Percentiles rank a stretch among this genome's conserved stretches.
These are phyloP conservation scores for Alternaria infectoria DNA, from an alignment of 2,329 filamentous ascomycete species.

Conservation along the genomic window DNA sequence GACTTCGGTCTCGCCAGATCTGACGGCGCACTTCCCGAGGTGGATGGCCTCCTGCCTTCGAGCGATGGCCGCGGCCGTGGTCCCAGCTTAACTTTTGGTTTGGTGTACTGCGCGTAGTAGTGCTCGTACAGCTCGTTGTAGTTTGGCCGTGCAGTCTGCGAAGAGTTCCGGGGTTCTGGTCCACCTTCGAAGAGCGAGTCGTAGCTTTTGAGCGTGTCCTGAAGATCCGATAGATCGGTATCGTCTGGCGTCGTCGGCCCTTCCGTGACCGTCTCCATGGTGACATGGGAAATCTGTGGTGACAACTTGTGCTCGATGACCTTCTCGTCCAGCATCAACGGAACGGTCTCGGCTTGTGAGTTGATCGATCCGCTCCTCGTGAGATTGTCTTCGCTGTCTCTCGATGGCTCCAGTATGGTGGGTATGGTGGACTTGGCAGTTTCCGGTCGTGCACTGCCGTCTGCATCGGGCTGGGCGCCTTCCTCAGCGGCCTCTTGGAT, in stretches of 20 bases:
- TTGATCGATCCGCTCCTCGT: constrained; percentile 12
- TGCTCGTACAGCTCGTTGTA: constrained; percentile 52
- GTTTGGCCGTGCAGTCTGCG: constrained; percentile 49
- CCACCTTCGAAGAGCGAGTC: constrained; percentile 43
- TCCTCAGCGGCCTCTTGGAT: constrained; percentile 95
- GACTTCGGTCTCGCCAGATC: constrained; percentile 71
- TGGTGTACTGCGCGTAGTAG: constrained; percentile 62
- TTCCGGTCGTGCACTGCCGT: constrained; percentile 28
- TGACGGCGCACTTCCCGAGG: constrained; percentile 56
- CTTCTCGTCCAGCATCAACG: constrained; percentile 20
- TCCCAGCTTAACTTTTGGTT: constrained; percentile 86
- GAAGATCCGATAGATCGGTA: constrained; percentile 25
- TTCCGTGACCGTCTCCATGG: constrained; percentile 30
- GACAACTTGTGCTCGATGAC: constrained; percentile 15
- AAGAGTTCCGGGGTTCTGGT: constrained; percentile 53
- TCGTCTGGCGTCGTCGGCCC: constrained; percentile 25
- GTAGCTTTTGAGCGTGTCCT: constrained; percentile 41
- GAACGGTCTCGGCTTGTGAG: constrained; percentile 25
- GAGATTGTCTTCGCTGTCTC: constrained; percentile 12
- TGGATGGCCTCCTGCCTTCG: constrained; percentile 67
- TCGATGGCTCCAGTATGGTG: constrained; percentile 29
- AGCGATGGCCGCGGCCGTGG: constrained; percentile 83
- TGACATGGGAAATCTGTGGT: constrained; percentile 29
- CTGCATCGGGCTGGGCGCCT: constrained; percentile 49
- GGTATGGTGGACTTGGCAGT: constrained; percentile 32